phyloP scores from a whole-genome alignment of 2,329 filamentous ascomycete genomes.

The Balansia obtecta region DNA sequence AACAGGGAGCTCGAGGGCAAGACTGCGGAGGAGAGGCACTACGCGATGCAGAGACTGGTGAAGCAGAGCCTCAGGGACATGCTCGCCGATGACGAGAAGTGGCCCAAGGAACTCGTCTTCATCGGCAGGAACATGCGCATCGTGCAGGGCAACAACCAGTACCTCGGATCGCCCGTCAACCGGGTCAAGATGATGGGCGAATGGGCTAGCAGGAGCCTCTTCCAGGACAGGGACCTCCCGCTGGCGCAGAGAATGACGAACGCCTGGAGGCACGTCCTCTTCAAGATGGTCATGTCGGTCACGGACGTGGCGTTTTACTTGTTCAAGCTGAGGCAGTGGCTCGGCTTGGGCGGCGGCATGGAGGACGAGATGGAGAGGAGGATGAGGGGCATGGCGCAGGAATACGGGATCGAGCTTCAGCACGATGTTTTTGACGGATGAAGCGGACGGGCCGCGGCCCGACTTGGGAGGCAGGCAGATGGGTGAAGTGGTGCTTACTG shows the following conservation, averaged over 20 bases:
- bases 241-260: constrained; percentile 52
- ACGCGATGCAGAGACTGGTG: constrained; percentile 79
- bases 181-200: constrained; percentile 85
- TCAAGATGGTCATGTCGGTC: constrained; percentile 60
- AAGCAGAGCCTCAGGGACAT: constrained; percentile 57
- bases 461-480: not conserved
- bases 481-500: not conserved
- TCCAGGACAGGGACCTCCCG: constrained; percentile 56
- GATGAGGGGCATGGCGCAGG: constrained; percentile 79
- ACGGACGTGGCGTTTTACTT: constrained; percentile 78
- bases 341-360: constrained; percentile 73
- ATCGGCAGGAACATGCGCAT: constrained; percentile 87
- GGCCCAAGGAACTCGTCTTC: constrained; percentile 84
- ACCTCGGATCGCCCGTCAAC: constrained; percentile 79
- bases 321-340: constrained; percentile 61
- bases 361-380: constrained; percentile 85
- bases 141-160: constrained; percentile 88
- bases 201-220: constrained; percentile 79
- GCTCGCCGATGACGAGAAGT: constrained; percentile 73
- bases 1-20: constrained; percentile 48
- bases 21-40: constrained; percentile 61
- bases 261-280: constrained; percentile 68
- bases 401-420: constrained; percentile 83
- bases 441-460: not conserved
- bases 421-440: constrained; percentile 81